phyloP scores from a whole-genome alignment of 192 early-diverging fungal genomes.

The Glomus cerebriforme region DNA sequence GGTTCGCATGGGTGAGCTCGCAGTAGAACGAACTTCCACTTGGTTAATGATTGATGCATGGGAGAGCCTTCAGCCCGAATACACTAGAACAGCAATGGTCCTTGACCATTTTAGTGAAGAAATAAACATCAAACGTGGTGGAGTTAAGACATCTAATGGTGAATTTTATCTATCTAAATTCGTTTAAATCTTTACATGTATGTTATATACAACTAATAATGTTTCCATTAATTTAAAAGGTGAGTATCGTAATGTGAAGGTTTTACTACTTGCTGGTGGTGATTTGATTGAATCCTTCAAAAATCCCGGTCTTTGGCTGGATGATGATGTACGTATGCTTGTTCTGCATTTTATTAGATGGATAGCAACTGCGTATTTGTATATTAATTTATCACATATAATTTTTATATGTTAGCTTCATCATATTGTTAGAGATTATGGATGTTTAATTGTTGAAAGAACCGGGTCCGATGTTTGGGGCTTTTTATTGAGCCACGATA shows the following conservation, averaged over 20 bases:
- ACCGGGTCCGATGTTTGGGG: slow-evolving; percentile 93
- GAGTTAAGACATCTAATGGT: slow-evolving; percentile 65
- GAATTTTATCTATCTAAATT: neutral
- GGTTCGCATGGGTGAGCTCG: slow-evolving; percentile 91
- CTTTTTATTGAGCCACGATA: slow-evolving; percentile 88
- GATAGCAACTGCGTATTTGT: neutral
- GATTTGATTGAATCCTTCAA: slow-evolving; percentile 97
- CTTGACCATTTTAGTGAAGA: slow-evolving; percentile 94
- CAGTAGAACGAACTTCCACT: slow-evolving; percentile 75
- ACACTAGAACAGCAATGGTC: slow-evolving; percentile 85
- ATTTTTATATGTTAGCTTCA: slow-evolving; percentile 59
- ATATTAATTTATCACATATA: neutral
- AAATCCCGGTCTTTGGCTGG: slow-evolving; percentile 84
- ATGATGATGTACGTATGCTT: slow-evolving; percentile 71
- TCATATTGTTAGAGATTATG: slow-evolving; percentile 87
- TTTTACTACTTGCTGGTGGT: slow-evolving; percentile 94
- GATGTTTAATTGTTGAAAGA: slow-evolving; percentile 94
- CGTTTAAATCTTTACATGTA: neutral
- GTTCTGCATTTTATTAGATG: neutral
- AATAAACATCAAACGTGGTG: slow-evolving; percentile 74
- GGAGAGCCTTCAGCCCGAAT: slow-evolving; percentile 81
- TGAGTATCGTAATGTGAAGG: slow-evolving; percentile 62
- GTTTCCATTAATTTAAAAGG: slow-evolving; percentile 42
- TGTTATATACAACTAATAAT: neutral
- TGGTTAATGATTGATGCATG: slow-evolving; percentile 98